Percentiles rank a stretch among this genome's conserved stretches.
Conservation (phyloP, 306 rosid genomes). For the Quercus dentata region DNA sequence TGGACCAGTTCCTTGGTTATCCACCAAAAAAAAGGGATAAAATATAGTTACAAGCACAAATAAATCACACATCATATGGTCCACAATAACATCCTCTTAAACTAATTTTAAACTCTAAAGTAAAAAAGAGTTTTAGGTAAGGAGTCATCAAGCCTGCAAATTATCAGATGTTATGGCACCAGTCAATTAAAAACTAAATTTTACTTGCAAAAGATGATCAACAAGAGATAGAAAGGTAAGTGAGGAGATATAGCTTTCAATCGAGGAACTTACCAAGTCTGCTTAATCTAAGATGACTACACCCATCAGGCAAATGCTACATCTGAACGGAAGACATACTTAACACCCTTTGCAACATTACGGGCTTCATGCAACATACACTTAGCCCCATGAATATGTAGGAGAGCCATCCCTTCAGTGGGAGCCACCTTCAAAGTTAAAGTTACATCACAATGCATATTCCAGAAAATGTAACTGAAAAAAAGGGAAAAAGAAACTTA, state of each 20-base stretch:
- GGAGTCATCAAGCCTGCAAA: background rate
- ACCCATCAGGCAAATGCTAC: constrained; percentile 64
- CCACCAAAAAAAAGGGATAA: no score
- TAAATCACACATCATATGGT: no score
- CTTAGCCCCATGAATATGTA: constrained; percentile 83
- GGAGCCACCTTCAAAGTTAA: constrained; percentile 65
- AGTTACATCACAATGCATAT: constrained; percentile 23
- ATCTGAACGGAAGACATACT: constrained; percentile 85
- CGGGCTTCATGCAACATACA: constrained; percentile 95
- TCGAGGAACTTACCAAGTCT: constrained; percentile 19
- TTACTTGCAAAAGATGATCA: background rate
- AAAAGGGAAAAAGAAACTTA: constrained; percentile 2
- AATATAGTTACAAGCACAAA: no score
- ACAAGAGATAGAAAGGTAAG: background rate
- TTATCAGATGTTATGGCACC: background rate
- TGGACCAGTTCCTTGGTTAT: no score
- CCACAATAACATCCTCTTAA: background rate
- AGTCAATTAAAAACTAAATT: background rate
- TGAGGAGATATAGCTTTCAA: constrained; percentile 4
- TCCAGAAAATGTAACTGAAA: constrained; percentile 2
- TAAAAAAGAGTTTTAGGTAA: background rate
- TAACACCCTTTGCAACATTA: constrained; percentile 74
- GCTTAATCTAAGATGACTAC: constrained; percentile 11
- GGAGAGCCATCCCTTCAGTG: constrained; percentile 87
- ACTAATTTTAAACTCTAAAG: background rate